Percentiles rank a stretch among this genome's conserved stretches.
Evolutionary conservation across 2,329 filamentous ascomycete genomes (phyloP).

Genomic region (Sarocladium oryzae): DNA sequence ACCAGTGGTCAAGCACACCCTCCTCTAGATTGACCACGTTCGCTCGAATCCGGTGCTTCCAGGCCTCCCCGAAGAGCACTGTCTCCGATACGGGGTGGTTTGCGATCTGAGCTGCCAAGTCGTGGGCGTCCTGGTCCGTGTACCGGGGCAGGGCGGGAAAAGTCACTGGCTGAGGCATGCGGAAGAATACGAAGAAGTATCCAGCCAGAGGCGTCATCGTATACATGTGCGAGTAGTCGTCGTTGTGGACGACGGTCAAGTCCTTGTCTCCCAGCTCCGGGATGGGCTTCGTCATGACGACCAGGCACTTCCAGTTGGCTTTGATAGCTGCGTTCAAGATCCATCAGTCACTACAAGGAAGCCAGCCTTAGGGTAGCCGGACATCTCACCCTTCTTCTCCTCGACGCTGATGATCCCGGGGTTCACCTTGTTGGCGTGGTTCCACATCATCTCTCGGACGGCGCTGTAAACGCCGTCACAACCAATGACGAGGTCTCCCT

Average conservation of each 20-base stretch:
- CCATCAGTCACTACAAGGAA: too few species aligned
- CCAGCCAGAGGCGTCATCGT: neutral
- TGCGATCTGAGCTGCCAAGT: conserved; percentile 18
- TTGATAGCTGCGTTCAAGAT: conserved; percentile 13
- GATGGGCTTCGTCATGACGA: conserved; percentile 10
- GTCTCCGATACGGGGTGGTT: conserved; percentile 20
- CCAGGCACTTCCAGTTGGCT: conserved; percentile 13
- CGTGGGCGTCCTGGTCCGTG: conserved; percentile 24
- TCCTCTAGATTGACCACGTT: conserved; percentile 25
- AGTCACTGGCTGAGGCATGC: conserved; percentile 7
- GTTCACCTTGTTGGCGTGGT: conserved; percentile 13
- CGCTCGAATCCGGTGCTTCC: conserved; percentile 14
- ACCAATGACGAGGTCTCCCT: conserved; percentile 33
- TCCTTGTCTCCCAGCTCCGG: conserved; percentile 12
- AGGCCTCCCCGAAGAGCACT: conserved; percentile 28
- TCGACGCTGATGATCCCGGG: conserved; percentile 13
- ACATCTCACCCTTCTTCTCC: conserved; percentile 15
- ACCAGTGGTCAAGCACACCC: conserved; percentile 24
- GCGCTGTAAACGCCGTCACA: conserved; percentile 35
- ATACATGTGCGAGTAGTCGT: conserved; percentile 16
- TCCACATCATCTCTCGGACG: conserved; percentile 18
- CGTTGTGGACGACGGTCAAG: conserved; percentile 12
- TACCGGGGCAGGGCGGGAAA: conserved; percentile 19
- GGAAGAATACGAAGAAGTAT: conserved; percentile 13
- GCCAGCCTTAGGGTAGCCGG: too few species aligned